Conservation (phyloP, 2,329 filamentous ascomycete genomes). For the Microdochium nivale region DNA sequence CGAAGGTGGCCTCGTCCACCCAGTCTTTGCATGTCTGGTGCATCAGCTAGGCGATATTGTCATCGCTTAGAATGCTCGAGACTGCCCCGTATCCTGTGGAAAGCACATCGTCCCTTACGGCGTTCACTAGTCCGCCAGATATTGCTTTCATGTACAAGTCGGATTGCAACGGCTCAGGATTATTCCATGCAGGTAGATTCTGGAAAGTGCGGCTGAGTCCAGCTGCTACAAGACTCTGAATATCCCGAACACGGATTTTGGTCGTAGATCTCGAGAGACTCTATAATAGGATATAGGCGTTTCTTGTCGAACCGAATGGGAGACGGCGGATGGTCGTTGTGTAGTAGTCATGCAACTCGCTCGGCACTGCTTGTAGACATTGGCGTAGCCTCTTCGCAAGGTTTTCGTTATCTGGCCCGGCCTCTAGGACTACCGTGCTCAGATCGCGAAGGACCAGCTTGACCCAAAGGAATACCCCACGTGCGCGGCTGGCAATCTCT, state of each 20-base stretch:
- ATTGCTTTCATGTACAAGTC: neutral
- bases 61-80: neutral
- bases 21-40: neutral
- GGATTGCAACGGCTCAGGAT: no score
- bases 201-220: neutral
- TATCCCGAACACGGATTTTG: neutral
- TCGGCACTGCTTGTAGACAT: neutral
- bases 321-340: neutral
- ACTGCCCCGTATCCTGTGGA: neutral
- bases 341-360: neutral
- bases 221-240: neutral
- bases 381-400: neutral
- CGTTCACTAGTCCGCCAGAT: neutral
- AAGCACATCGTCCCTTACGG: neutral
- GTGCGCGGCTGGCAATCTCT: neutral
- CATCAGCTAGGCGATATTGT: neutral
- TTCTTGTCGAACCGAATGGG: neutral
- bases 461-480: neutral
- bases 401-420: neutral
- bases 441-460: neutral
- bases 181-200: neutral
- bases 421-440: neutral
- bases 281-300: neutral
- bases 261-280: neutral
- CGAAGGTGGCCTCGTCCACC: neutral